phyloP scores from a whole-genome alignment of 768 basidiomycete genomes.

The Lanmaoa pseudosensibilis region DNA sequence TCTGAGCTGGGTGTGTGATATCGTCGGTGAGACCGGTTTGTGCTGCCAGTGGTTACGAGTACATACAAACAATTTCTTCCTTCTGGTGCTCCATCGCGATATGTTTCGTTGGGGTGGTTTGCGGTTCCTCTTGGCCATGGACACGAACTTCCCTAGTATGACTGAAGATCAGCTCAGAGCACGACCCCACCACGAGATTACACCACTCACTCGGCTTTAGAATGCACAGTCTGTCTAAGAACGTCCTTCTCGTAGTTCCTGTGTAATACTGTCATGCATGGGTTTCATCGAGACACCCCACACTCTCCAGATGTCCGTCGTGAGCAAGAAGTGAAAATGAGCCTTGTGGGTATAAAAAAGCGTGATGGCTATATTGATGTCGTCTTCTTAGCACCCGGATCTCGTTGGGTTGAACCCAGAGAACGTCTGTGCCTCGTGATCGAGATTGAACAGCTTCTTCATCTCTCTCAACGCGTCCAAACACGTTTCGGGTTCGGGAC shows the following conservation, averaged over 20 bases:
- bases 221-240: background rate
- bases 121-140: background rate
- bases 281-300: background rate
- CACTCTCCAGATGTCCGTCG: slow-evolving; percentile 10
- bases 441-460: background rate
- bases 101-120: background rate
- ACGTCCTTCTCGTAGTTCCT: background rate
- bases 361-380: background rate
- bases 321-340: slow-evolving; percentile 12
- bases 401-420: background rate
- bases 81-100: background rate
- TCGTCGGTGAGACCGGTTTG: background rate
- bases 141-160: background rate
- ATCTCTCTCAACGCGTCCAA: slow-evolving; percentile 1
- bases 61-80: slow-evolving; percentile 6
- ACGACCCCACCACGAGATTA: background rate
- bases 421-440: background rate
- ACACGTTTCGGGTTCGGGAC: slow-evolving; percentile 1
- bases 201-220: background rate
- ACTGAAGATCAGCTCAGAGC: background rate
- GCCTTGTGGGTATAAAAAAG: slow-evolving; percentile 3
- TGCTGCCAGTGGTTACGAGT: background rate
- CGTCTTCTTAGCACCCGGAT: background rate
- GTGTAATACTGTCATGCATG: background rate
- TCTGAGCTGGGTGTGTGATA: background rate